These are phyloP conservation scores for Teratosphaeria viscida DNA, from an alignment of 2,329 filamentous ascomycete genomes.

Conservation along the genomic window DNA sequence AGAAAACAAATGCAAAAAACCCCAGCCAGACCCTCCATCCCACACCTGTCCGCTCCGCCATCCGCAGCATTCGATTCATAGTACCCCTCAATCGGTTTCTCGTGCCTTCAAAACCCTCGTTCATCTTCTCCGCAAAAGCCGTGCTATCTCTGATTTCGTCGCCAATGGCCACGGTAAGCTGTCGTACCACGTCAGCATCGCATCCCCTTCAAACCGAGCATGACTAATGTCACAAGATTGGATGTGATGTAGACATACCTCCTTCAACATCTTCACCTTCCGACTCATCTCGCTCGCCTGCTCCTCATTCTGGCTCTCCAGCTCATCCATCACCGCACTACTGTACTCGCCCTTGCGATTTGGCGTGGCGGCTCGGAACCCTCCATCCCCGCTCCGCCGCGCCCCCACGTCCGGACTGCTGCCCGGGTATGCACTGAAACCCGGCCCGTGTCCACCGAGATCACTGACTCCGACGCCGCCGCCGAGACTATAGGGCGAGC, in stretches of 20 bases:
- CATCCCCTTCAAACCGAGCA: not conserved
- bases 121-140: conserved; percentile 86
- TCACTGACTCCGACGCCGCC: conserved; percentile 3
- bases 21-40: conserved; percentile 88
- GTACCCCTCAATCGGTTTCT: conserved; percentile 72
- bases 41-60: conserved; percentile 90
- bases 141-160: conserved; percentile 90
- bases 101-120: conserved; percentile 83
- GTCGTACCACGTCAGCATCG: conserved; percentile 1
- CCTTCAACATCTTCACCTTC: conserved; percentile 82
- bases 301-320: conserved; percentile 90
- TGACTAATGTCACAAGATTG: not conserved
- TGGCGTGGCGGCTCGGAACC: conserved; percentile 34
- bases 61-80: conserved; percentile 93
- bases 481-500: conserved; percentile 11
- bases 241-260: conserved; percentile 46
- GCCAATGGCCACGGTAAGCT: conserved; percentile 88
- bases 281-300: conserved; percentile 83
- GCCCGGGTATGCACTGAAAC: conserved; percentile 24
- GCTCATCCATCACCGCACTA: conserved; percentile 78
- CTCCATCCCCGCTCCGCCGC: conserved; percentile 14
- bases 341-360: conserved; percentile 74
- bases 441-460: conserved; percentile 8
- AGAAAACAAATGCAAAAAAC: conserved; percentile 74
- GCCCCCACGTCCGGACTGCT: conserved; percentile 9